Evolutionary conservation across 1,284 basidiomycete species (phyloP).

Genomic region (Athelia psychrophila): DNA sequence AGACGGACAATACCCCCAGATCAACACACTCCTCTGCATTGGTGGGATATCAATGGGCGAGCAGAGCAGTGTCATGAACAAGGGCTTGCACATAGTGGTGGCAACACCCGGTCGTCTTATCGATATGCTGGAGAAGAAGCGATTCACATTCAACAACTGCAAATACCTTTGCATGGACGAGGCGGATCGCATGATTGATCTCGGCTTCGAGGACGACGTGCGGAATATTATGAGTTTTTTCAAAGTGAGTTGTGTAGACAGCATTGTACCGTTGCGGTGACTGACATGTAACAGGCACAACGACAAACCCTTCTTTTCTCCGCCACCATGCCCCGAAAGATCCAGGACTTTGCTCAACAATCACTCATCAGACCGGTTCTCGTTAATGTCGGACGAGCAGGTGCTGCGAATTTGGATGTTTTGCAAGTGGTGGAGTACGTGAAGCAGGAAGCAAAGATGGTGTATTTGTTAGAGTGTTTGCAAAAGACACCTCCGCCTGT

Average conservation of each 20-base stretch:
- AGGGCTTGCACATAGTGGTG: constrained; percentile 94
- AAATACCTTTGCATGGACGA: constrained; percentile 98
- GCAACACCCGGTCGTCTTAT: constrained; percentile 95
- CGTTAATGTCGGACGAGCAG: constrained; percentile 97
- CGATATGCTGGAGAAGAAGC: constrained; percentile 95
- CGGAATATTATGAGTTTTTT: constrained; percentile 99
- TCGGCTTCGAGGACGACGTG: constrained; percentile 99
- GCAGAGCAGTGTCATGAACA: constrained; percentile 85
- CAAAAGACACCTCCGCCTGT: constrained; percentile 99
- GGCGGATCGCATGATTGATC: constrained; percentile 98
- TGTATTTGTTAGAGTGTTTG: constrained; percentile 94
- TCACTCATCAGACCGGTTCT: constrained; percentile 91
- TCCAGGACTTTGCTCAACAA: constrained; percentile 97
- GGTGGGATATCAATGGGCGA: constrained; percentile 98
- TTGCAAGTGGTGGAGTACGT: constrained; percentile 98
- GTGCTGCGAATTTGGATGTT: constrained; percentile 96
- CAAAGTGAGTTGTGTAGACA: constrained; percentile 53
- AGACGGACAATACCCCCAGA: constrained; percentile 78
- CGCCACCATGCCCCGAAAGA: constrained; percentile 98
- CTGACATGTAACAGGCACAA: constrained; percentile 64
- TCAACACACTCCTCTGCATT: constrained; percentile 91
- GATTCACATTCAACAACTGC: constrained; percentile 89
- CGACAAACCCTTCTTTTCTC: constrained; percentile 97
- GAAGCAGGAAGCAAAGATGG: constrained; percentile 99
- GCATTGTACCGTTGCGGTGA: not conserved